Evolutionary conservation across 208 protist species (phyloP).

Genomic region (Tritrichomonas foetus): DNA sequence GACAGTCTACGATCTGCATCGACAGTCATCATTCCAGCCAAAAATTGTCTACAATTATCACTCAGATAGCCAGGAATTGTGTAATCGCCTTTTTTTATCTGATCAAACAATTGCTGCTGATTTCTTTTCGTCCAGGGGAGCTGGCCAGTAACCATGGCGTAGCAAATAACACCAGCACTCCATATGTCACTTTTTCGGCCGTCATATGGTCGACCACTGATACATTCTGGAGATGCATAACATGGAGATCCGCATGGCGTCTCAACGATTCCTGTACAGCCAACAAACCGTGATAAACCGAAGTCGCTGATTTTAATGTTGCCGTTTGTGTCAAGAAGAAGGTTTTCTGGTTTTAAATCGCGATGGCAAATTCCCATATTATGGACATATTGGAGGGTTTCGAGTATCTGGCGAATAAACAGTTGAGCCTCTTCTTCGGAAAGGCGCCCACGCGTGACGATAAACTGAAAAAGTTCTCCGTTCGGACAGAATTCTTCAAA

Average conservation of each 20-base stretch:
- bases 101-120: not conserved
- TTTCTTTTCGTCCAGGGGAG: conserved; percentile 37
- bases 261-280: not conserved
- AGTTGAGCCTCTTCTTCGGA: not conserved
- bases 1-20: not conserved
- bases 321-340: not conserved
- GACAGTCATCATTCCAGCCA: not conserved
- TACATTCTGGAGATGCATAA: conserved; percentile 27
- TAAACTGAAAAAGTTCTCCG: not conserved
- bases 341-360: conserved; percentile 32
- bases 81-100: conserved; percentile 20
- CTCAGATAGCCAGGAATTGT: not conserved
- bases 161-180: not conserved
- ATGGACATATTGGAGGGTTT: not conserved
- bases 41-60: not conserved
- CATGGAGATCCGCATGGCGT: not conserved
- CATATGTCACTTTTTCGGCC: conserved; percentile 15
- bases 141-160: not conserved
- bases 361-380: not conserved
- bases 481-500: not conserved
- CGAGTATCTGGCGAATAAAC: not conserved
- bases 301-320: not conserved
- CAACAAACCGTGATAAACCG: not conserved
- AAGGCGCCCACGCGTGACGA: not conserved
- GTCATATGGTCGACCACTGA: not conserved